Evolutionary conservation across 306 rosid genomes (phyloP).

Genomic region (Corylus americana): DNA sequence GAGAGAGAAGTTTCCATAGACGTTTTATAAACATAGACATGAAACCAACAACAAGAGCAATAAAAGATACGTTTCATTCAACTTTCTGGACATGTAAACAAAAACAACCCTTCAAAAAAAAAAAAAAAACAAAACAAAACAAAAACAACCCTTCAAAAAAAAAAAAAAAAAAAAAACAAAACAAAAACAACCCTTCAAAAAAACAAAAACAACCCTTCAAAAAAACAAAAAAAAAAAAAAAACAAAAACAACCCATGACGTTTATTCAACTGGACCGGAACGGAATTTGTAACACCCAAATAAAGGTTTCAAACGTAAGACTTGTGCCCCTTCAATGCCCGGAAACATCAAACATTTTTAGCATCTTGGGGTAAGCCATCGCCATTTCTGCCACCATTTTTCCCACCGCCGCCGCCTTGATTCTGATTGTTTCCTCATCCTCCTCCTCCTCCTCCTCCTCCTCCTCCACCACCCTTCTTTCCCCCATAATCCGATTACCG

Average conservation of each 20-base stretch:
- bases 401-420: slow-evolving; percentile 31
- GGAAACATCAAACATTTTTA: slow-evolving; percentile 23
- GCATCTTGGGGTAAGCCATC: slow-evolving; percentile 24
- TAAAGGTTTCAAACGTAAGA: not conserved
- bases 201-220: not conserved
- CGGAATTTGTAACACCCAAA: not conserved
- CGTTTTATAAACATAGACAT: no score
- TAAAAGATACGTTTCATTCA: not conserved
- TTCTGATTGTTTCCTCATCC: slow-evolving; percentile 20
- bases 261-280: not conserved
- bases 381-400: slow-evolving; percentile 39
- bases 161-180: no score
- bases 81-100: not conserved
- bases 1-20: no score
- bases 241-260: not conserved
- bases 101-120: no score
- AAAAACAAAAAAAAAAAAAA: no score
- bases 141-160: not conserved
- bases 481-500: slow-evolving; percentile 19
- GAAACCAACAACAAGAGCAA: not conserved
- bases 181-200: not conserved
- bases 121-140: no score
- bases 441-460: slow-evolving; percentile 15
- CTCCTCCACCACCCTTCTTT: slow-evolving; percentile 30
- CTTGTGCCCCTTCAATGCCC: not conserved